These are phyloP conservation scores for Aspergillus alliaceus DNA, from an alignment of 2,329 filamentous ascomycete species.

Conservation along the genomic window DNA sequence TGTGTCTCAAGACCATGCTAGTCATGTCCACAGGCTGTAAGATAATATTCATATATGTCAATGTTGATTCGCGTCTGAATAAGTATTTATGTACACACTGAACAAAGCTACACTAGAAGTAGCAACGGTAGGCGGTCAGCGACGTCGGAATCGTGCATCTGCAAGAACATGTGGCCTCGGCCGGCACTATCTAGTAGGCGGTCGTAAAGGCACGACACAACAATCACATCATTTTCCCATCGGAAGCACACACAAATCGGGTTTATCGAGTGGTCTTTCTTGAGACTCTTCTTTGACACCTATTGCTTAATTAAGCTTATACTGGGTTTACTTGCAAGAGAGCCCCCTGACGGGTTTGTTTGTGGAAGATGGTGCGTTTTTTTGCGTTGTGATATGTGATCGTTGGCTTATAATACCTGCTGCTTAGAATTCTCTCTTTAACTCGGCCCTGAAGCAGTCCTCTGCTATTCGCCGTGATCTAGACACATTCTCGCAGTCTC, in stretches of 20 bases:
- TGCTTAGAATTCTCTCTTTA: slow-evolving; percentile 75
- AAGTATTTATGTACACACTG: too few relatives aligned
- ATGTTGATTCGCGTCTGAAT: background rate
- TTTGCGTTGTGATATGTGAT: background rate
- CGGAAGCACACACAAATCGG: background rate
- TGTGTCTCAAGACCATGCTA: background rate
- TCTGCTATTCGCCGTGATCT: slow-evolving; percentile 77
- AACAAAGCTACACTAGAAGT: too few relatives aligned
- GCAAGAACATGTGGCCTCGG: slow-evolving; percentile 36
- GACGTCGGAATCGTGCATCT: slow-evolving; percentile 26
- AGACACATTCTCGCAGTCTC: slow-evolving; percentile 64
- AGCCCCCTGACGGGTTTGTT: background rate
- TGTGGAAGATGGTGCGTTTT: slow-evolving; percentile 10
- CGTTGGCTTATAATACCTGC: too few relatives aligned
- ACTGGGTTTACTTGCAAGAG: background rate
- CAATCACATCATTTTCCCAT: background rate
- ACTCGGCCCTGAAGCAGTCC: slow-evolving; percentile 80
- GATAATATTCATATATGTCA: background rate
- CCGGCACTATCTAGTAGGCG: slow-evolving; percentile 7
- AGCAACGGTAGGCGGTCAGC: slow-evolving; percentile 34
- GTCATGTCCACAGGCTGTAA: background rate
- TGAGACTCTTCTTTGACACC: background rate
- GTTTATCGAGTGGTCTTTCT: background rate
- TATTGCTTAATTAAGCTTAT: background rate
- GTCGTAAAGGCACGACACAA: background rate